Evolutionary conservation across 2,329 filamentous ascomycete species (phyloP), one percentile per base, ranked within the genome.

Genomic region (Juglanconis juglandina): DNA sequence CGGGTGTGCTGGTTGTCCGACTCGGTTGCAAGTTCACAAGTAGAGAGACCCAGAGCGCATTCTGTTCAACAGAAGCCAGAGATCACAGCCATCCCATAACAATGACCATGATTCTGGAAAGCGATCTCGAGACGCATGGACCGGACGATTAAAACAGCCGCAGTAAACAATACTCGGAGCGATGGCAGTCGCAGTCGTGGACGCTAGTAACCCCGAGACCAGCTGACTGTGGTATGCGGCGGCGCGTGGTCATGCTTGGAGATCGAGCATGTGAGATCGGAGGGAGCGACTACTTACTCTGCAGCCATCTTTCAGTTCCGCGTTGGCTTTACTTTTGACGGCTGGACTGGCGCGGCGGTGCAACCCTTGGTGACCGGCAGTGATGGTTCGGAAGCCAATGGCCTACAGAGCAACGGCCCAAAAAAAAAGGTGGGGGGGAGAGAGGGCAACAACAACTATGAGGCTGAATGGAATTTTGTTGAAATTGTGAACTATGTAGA

Each of bases 241-340:
- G 35, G 35, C 14, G 37, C 32, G 14, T 32, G 49, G 17, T 24
- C 24, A 24, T 24, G 34, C 4, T 17, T 53, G 3, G 34, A 24
- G 35, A 17, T 33, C 17, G 42, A 39, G 51, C 48, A 53, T 30
- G 44, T 52, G 50, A 47, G 52, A 51, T 32, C 8, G 10, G 56
- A 53, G 39, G 33, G 33, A 39, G 35, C 56, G 51, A 42, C 37
- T 54, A 61, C 59, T 61, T 59, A 61, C 55, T 61, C 59, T 61
- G 51, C 51, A 55, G 56, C 46, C 59, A 61, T 61, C 35, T 58
- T 58, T 4, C 48, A 58, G 55, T 34, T 58, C 37, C 34, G 52
- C 44, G 30, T 17, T 34, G 49, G 56, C 24, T 24, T 24, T 24
- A 24, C 24, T 11, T 14, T 24, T 42, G 46, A 42, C 24, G 53